Conservation (phyloP, 345 rosid species). For the Heritiera fomes region DNA sequence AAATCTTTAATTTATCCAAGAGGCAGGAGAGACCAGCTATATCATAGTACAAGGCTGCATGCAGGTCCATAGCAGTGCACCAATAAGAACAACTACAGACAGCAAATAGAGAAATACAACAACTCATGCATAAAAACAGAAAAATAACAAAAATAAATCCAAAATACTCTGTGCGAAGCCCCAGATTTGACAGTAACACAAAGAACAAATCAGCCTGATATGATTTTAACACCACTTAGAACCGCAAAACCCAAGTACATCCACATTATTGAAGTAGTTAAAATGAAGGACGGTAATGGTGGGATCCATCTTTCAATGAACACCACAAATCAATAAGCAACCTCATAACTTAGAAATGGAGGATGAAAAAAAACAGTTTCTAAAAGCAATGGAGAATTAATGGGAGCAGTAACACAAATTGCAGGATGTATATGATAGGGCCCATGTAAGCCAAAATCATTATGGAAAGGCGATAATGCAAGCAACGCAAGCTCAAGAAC, state of each 20-base stretch:
- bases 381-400: not conserved
- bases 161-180: not conserved
- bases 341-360: not conserved
- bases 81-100: not conserved
- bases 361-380: no score
- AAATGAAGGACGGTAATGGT: not conserved
- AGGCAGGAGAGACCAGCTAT: not conserved
- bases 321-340: not conserved
- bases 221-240: not conserved
- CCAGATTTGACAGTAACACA: not conserved
- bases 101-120: not conserved
- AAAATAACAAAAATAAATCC: not conserved
- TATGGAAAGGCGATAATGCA: not conserved
- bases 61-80: not conserved
- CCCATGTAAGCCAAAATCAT: not conserved
- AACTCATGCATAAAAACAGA: not conserved
- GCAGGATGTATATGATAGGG: not conserved
- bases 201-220: not conserved
- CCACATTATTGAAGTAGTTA: not conserved
- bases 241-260: not conserved
- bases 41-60: no score
- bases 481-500: not conserved
- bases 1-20: no score
- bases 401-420: not conserved
- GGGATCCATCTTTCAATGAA: slow-evolving; percentile 1